A percentile compares a stretch with the other conserved stretches of the same genome.
Conservation (phyloP, 192 early-diverging fungal species). For the Rhizophagus sp. region DNA sequence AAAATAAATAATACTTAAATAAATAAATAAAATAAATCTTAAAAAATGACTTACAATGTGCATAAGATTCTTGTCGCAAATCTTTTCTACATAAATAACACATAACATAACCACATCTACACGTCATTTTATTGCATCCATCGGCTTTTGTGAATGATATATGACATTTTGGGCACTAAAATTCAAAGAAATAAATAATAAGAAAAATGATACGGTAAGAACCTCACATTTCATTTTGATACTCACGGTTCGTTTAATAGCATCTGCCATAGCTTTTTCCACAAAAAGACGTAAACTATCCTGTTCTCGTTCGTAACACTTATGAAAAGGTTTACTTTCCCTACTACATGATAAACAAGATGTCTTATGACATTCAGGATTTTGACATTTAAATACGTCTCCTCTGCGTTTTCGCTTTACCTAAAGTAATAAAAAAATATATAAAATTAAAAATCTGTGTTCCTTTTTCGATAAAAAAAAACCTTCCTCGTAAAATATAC, state of each 20-base stretch:
- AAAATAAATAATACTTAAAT: too few species aligned
- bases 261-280: slow-evolving; percentile 62
- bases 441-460: slow-evolving; percentile 1
- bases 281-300: slow-evolving; percentile 58
- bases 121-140: slow-evolving; percentile 69
- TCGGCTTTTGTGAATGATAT: slow-evolving; percentile 56
- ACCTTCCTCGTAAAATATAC: not conserved
- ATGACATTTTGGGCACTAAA: slow-evolving; percentile 56
- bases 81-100: slow-evolving; percentile 66
- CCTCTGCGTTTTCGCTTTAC: slow-evolving; percentile 35
- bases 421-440: slow-evolving; percentile 27
- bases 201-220: too few species aligned
- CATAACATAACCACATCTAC: slow-evolving; percentile 60
- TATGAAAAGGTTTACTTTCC: slow-evolving; percentile 46
- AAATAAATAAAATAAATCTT: too few species aligned
- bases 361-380: slow-evolving; percentile 44
- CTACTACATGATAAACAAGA: slow-evolving; percentile 50
- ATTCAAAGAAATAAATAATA: not conserved
- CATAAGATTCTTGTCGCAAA: slow-evolving; percentile 54
- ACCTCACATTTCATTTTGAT: not conserved
- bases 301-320: slow-evolving; percentile 49
- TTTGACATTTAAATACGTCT: slow-evolving; percentile 51
- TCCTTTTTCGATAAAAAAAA: not conserved
- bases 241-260: slow-evolving; percentile 62
- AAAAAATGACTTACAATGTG: slow-evolving; percentile 47